A percentile compares a stretch with the other conserved stretches of the same genome.
phyloP scores from a whole-genome alignment of 768 basidiomycete genomes.

The Phlebiopsis flavidoalba region DNA sequence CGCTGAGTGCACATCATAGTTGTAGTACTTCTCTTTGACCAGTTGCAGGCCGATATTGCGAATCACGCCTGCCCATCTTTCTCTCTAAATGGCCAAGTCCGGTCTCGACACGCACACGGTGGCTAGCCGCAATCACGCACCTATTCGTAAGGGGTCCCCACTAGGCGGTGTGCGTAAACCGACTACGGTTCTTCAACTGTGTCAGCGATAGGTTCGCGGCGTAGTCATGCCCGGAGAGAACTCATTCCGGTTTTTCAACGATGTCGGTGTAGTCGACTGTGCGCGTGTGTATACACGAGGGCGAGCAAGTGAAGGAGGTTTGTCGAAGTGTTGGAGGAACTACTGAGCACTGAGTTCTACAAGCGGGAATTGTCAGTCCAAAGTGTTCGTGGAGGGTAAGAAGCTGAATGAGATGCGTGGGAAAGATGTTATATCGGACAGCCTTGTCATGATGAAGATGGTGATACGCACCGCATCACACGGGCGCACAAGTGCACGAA shows the following conservation, averaged over 20 bases:
- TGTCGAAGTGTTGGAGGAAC: not conserved
- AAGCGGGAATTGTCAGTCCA: not conserved
- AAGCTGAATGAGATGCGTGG: not conserved
- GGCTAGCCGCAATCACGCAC: not conserved
- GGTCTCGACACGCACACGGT: not conserved
- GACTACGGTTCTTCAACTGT: too few relatives aligned
- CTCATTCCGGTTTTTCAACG: not conserved
- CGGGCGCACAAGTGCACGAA: too few relatives aligned
- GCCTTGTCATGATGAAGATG: too few relatives aligned
- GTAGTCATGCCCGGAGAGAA: not conserved
- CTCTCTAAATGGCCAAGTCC: not conserved
- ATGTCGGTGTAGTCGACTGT: too few relatives aligned
- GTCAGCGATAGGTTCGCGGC: not conserved
- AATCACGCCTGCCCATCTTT: not conserved
- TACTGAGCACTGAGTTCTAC: not conserved
- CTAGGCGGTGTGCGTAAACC: not conserved
- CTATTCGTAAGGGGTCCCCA: not conserved
- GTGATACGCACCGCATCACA: too few relatives aligned
- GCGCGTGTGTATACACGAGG: too few relatives aligned
- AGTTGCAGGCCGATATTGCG: not conserved
- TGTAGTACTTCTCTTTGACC: not conserved
- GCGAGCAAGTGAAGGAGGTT: not conserved
- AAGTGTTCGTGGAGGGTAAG: not conserved
- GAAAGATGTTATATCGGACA: not conserved
- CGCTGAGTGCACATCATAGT: not conserved